Base-by-base conservation (phyloP, 2,329 filamentous ascomycete genomes). In the Biscogniauxia sp. region DNA sequence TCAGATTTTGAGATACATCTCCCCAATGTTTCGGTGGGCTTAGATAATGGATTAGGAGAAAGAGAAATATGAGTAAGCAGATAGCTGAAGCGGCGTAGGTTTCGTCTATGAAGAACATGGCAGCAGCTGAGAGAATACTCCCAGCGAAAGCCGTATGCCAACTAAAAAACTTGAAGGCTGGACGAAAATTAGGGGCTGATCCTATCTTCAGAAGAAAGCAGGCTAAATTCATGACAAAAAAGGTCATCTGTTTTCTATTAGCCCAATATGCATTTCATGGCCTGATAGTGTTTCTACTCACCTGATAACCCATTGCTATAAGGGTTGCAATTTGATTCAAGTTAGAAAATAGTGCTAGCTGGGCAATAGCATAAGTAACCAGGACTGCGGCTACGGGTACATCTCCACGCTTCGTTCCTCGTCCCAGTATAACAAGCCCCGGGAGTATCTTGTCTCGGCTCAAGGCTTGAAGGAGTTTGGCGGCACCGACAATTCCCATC, bases 41-140 rank as follows among this genome's bases (percentile, higher is more conserved):
- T 0, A 89, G 88, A 67, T 94, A 96, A 70, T 96, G 92, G 26
- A 96, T 95, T 37, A 96, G 77, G 17, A 93, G 76, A 72, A 96
- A 96, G 1, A 96, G 79, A n/a, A 91, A 75, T 7, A 94, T 79
- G 7, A 96, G 79, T 19, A 93, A 79, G 13, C 84, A 87, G 19
- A 95, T 88, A 55, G 91, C 93, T 1, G 85, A 86, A 1, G 88
- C 85, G 0, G 92, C 92, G 68, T 93, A 94, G 0, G 92, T 82
- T 26, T 89, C 89, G 72, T 96, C 91, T 23, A 96, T 92, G 72
- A 96, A 95, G 73, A 96, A 93, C 92, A 96, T 96, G 65, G 90
- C 91, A 1, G 83, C 83, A 0, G 89, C 90, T 23, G 91, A 94
- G 17, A 89, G 79, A n/a, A 95, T 68, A 7, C 91, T 88, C 4